Conservation (phyloP, 495 filamentous ascomycete species). For the Podospora comata region DNA sequence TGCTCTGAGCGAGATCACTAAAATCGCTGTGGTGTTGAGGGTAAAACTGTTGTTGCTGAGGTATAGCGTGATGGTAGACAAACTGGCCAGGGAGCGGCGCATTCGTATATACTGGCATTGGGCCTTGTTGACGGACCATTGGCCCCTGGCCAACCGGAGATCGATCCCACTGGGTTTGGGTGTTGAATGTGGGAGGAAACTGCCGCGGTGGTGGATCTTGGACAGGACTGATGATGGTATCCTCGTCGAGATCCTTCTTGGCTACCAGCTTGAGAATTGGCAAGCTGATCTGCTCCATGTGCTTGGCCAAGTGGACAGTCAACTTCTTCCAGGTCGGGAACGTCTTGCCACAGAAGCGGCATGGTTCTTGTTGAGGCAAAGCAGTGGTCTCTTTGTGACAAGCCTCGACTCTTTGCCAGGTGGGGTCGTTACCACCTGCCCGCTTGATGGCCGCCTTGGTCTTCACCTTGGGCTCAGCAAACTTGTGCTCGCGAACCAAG, state of each 20-base stretch:
- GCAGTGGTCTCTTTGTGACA: slow-evolving; percentile 70
- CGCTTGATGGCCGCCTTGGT: slow-evolving; percentile 56
- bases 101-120: slow-evolving; percentile 20
- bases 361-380: slow-evolving; percentile 73
- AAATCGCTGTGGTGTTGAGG: slow-evolving; percentile 7
- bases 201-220: slow-evolving; percentile 49
- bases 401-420: slow-evolving; percentile 74
- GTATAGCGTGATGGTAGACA: slow-evolving; percentile 11
- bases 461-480: slow-evolving; percentile 70
- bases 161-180: slow-evolving; percentile 26
- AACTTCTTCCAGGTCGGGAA: slow-evolving; percentile 91
- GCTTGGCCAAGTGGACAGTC: slow-evolving; percentile 89
- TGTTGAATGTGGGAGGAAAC: slow-evolving; percentile 35
- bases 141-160: slow-evolving; percentile 13
- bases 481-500: slow-evolving; percentile 89
- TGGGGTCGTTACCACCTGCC: slow-evolving; percentile 53
- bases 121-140: slow-evolving; percentile 15
- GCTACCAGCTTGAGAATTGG: slow-evolving; percentile 76
- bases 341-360: slow-evolving; percentile 82
- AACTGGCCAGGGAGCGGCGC: slow-evolving; percentile 6
- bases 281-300: slow-evolving; percentile 92
- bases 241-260: slow-evolving; percentile 52
- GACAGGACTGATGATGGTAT: slow-evolving; percentile 62
- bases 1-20: slow-evolving; percentile 19
- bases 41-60: slow-evolving; percentile 3